These are phyloP conservation scores for Mallotus japonicus DNA, from an alignment of 441 rosid genomes.

Conservation along the genomic window DNA sequence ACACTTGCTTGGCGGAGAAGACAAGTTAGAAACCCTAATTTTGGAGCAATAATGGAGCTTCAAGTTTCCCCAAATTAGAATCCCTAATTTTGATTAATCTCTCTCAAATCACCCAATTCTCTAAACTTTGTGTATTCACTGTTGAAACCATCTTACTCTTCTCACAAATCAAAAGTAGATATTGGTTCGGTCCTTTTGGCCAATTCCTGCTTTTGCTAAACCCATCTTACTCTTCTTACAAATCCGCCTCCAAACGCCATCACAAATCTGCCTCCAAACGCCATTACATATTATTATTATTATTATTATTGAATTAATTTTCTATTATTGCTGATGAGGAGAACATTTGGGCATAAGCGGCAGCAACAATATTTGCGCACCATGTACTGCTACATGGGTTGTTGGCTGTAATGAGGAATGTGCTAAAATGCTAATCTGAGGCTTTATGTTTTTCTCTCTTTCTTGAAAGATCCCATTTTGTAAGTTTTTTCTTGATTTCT, in stretches of 20 bases:
- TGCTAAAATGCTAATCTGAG: conserved; percentile 39
- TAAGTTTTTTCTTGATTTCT: neutral
- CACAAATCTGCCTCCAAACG: too few relatives aligned
- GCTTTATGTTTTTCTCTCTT: neutral
- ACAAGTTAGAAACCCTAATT: too few relatives aligned
- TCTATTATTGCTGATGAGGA: conserved; percentile 13
- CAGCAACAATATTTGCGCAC: conserved; percentile 25
- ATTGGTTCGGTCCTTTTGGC: too few relatives aligned
- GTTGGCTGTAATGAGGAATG: conserved; percentile 26
- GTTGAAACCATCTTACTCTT: too few relatives aligned
- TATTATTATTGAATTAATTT: neutral
- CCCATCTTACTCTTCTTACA: conserved; percentile 34
- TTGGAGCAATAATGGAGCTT: too few relatives aligned
- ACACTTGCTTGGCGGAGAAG: too few relatives aligned
- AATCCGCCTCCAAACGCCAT: too few relatives aligned
- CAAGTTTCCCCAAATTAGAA: too few relatives aligned
- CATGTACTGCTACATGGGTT: conserved; percentile 21
- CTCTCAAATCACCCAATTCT: too few relatives aligned
- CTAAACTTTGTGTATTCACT: too few relatives aligned
- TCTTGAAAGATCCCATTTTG: neutral
- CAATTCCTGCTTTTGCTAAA: conserved; percentile 5
- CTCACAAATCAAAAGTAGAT: too few relatives aligned
- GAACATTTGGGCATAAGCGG: conserved; percentile 18
- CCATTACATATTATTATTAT: conserved; percentile 45
- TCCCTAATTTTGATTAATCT: too few relatives aligned